Evolutionary conservation across 768 basidiomycete species (phyloP), one percentile per base, ranked within the genome.

Genomic region (Neoboletus subvelutipes): DNA sequence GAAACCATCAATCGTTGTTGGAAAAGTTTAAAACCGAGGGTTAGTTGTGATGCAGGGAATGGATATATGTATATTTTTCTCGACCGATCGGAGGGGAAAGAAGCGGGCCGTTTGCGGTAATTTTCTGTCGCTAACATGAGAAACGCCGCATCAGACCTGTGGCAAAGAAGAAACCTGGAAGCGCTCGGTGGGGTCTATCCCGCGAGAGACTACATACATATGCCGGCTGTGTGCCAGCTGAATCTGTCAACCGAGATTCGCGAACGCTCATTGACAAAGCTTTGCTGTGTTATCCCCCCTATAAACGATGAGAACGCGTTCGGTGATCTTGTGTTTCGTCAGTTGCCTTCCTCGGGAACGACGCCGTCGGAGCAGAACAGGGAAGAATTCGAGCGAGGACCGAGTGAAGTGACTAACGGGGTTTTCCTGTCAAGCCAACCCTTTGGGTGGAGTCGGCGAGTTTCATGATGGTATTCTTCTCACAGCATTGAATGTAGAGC

Each of bases 391-490:
- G 26, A 62, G 37, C 59, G 48, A 60, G 53, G 42, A 54, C 12
- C n/a, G n/a, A n/a, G n/a, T n/a, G n/a, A 10, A 55, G 31, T 10
- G 31, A 40, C 3, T 1, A 47, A 62, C 59, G 59, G 59, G 20
- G 36, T 49, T 34, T 45, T 29, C 36, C 59, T 57, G 59, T 56
- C 59, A 62, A 26, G 5, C 17, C 60, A 62, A 49, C 60, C 34
- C 22, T 50, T 52, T 18, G 26, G 47, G 47, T 50, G 34, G 18
- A 24, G 24, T 26, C 20, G 28, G 39, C 45, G 12, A 37, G 61
- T 52, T 58, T 58, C 50, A 63, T 48, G 39, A 57, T 22, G 33
- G 4, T 29, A 5, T 42, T 43, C 28, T 57, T 50, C 60, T 58
- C 60, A 61, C 60, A 45, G 55, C 40, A 47, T 18, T 42, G 50